phyloP scores from a whole-genome alignment of 805 yeast genomes.

The Kuraishia capsulata region DNA sequence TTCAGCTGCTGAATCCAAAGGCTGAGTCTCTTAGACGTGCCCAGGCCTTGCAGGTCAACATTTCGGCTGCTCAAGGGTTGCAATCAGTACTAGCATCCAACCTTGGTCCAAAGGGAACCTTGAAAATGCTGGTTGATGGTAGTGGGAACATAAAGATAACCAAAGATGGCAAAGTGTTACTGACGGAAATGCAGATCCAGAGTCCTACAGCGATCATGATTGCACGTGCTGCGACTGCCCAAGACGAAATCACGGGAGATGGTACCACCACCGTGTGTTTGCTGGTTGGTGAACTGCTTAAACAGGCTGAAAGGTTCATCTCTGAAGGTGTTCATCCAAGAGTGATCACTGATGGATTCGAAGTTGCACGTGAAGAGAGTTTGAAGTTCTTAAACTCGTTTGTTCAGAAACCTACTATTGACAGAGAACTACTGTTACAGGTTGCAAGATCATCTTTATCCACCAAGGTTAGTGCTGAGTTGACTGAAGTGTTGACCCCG shows the following conservation, averaged over 20 bases:
- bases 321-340: slow-evolving; percentile 96
- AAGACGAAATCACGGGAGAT: slow-evolving; percentile 98
- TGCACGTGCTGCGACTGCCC: slow-evolving; percentile 97
- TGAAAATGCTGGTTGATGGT: slow-evolving; percentile 95
- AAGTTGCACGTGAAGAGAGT: slow-evolving; percentile 71
- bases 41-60: slow-evolving; percentile 93
- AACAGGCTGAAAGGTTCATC: slow-evolving; percentile 88
- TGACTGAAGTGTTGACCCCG: slow-evolving; percentile 79
- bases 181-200: slow-evolving; percentile 95
- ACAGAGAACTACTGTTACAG: slow-evolving; percentile 82
- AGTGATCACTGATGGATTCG: slow-evolving; percentile 91
- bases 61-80: slow-evolving; percentile 92
- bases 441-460: slow-evolving; percentile 86
- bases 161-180: slow-evolving; percentile 90
- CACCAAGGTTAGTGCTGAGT: slow-evolving; percentile 74
- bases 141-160: slow-evolving; percentile 93
- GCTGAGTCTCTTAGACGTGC: slow-evolving; percentile 95
- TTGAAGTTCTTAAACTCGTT: slow-evolving; percentile 61
- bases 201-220: slow-evolving; percentile 85
- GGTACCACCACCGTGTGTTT: slow-evolving; percentile 96
- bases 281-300: slow-evolving; percentile 87
- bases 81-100: slow-evolving; percentile 89
- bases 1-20: slow-evolving; percentile 90
- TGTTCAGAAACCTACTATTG: slow-evolving; percentile 47
- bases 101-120: slow-evolving; percentile 94